Conservation (phyloP, 805 yeast species). For the Saccharomycopsis capsularis region DNA sequence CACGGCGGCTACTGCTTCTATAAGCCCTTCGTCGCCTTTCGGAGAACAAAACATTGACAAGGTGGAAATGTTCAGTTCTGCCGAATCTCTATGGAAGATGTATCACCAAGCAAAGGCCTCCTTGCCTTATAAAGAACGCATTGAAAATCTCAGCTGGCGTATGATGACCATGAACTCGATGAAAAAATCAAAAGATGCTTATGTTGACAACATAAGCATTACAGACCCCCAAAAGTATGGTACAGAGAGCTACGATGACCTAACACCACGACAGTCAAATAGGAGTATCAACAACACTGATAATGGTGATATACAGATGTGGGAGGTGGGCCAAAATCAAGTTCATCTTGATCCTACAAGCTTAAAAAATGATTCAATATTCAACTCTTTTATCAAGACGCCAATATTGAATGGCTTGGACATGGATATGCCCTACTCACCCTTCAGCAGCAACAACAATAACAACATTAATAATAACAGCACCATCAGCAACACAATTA, state of each 20-base stretch:
- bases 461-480: not conserved
- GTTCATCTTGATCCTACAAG: not conserved
- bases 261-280: too few relatives aligned
- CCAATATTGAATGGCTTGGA: constrained; percentile 19
- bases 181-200: not conserved
- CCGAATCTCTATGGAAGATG: constrained; percentile 69
- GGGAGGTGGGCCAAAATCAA: constrained; percentile 1
- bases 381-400: constrained; percentile 19
- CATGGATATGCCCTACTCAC: constrained; percentile 8
- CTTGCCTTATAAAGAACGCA: constrained; percentile 66
- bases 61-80: constrained; percentile 25
- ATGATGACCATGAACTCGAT: constrained; percentile 46
- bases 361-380: constrained; percentile 14
- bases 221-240: not conserved
- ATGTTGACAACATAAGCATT: not conserved
- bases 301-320: constrained; percentile 10
- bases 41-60: too few relatives aligned
- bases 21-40: too few relatives aligned
- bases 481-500: not conserved
- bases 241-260: too few relatives aligned
- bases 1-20: not conserved
- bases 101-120: constrained; percentile 69
- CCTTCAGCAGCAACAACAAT: constrained; percentile 1
- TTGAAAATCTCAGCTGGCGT: constrained; percentile 85
- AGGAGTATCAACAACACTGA: not conserved